Evolutionary conservation across 495 filamentous ascomycete species (phyloP).

Genomic region (Tuber aestivum): DNA sequence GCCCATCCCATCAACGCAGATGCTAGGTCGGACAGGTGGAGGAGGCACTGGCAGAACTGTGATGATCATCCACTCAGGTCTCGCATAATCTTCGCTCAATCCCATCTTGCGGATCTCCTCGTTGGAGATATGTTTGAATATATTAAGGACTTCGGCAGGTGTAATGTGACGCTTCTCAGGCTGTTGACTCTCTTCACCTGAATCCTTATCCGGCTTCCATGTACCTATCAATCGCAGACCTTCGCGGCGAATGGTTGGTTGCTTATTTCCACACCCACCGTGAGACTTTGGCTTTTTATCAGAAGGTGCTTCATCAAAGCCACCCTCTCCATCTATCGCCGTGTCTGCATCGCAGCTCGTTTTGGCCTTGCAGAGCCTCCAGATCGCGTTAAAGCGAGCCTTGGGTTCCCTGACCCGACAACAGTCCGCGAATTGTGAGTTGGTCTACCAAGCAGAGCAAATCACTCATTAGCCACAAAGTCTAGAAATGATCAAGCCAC

Average conservation of each 20-base stretch:
- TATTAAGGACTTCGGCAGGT: conserved; percentile 73
- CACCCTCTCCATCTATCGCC: conserved; percentile 58
- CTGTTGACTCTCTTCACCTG: conserved; percentile 58
- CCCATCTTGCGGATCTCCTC: conserved; percentile 80
- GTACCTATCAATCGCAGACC: conserved; percentile 75
- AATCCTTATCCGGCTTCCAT: conserved; percentile 70
- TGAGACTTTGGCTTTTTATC: conserved; percentile 52
- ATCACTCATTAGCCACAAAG: conserved; percentile 36
- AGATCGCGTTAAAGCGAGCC: conserved; percentile 81
- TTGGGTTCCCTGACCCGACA: conserved; percentile 83
- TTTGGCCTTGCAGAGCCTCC: conserved; percentile 81
- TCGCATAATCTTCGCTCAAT: conserved; percentile 83
- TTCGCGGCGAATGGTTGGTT: conserved; percentile 77
- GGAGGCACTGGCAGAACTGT: conserved; percentile 92
- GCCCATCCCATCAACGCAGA: conserved; percentile 83
- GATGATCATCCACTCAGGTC: conserved; percentile 97
- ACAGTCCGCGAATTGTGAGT: conserved; percentile 73
- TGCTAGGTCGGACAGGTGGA: conserved; percentile 89
- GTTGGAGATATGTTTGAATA: conserved; percentile 74
- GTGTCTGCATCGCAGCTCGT: conserved; percentile 70
- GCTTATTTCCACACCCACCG: conserved; percentile 87
- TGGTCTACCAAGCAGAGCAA: conserved; percentile 54
- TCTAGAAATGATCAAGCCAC: conserved; percentile 38
- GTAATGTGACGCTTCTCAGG: conserved; percentile 78
- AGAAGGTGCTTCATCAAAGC: conserved; percentile 47